Percentiles rank a stretch among this genome's conserved stretches.
Evolutionary conservation across 2,329 filamentous ascomycete genomes (phyloP).

Genomic region (Lachnellula subtilissima): DNA sequence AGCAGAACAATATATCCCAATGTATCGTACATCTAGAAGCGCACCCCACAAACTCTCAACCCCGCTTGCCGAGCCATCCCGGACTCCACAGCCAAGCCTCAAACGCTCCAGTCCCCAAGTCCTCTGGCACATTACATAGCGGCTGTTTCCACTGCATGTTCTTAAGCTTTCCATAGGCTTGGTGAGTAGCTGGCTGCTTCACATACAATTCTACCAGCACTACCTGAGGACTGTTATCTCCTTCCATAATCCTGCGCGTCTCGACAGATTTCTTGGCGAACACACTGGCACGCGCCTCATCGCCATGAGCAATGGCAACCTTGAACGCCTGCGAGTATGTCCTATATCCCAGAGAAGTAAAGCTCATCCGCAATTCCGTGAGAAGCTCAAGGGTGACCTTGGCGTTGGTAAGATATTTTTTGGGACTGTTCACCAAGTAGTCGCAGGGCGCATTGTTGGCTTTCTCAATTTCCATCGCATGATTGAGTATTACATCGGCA

Average conservation of each 20-base stretch:
- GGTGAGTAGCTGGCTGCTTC: neutral
- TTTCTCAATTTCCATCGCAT: too few relatives aligned
- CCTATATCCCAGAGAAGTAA: neutral
- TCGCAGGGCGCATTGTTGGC: too few relatives aligned
- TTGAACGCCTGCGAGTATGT: neutral
- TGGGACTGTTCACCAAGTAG: too few relatives aligned
- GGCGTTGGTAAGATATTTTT: too few relatives aligned
- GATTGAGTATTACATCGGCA: too few relatives aligned
- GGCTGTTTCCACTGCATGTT: neutral
- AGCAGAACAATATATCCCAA: too few relatives aligned
- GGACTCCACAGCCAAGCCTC: conserved; percentile 2
- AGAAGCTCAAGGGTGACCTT: neutral
- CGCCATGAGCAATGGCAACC: neutral
- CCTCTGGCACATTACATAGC: neutral
- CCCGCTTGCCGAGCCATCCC: too few relatives aligned
- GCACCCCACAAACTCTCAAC: too few relatives aligned
- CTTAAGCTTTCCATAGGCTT: neutral
- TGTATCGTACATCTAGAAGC: too few relatives aligned
- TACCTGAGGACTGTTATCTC: neutral
- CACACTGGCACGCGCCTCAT: neutral
- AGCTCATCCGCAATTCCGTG: neutral
- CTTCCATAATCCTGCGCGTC: neutral
- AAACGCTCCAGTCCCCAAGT: neutral
- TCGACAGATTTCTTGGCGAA: neutral
- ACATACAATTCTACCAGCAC: too few relatives aligned